Evolutionary conservation across 805 yeast species (phyloP).

Genomic region (Yarrowia keelungensis): DNA sequence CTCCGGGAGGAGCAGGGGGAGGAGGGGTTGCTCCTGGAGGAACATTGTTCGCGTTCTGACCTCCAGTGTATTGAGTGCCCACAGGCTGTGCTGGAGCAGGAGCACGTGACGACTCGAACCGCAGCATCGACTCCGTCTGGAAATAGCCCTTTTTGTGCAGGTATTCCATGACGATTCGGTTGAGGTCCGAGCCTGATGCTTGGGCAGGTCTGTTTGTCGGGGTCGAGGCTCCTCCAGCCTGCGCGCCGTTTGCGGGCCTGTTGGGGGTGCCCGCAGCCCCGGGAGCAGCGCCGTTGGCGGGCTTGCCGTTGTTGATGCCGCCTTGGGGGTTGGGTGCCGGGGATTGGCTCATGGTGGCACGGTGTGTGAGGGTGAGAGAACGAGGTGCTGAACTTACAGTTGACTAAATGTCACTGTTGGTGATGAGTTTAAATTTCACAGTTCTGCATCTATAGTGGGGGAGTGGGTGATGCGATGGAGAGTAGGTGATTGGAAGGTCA

Average conservation of each 20-base stretch:
- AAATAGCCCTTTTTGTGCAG: conserved; percentile 92
- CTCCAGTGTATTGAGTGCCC: conserved; percentile 42
- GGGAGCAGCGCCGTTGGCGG: conserved; percentile 33
- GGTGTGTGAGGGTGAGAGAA: neutral
- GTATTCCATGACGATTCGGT: conserved; percentile 90
- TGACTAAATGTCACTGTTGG: conserved; percentile 17
- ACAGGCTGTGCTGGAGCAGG: conserved; percentile 45
- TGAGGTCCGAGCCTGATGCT: conserved; percentile 68
- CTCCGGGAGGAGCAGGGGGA: conserved; percentile 39
- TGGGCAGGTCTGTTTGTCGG: conserved; percentile 31
- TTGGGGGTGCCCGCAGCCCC: conserved; percentile 35
- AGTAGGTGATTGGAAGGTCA: neutral
- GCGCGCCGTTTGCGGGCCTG: conserved; percentile 31
- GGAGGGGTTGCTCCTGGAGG: conserved; percentile 37
- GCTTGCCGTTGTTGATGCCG: conserved; percentile 35
- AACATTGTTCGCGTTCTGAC: conserved; percentile 40
- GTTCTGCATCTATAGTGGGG: neutral
- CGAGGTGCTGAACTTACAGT: conserved; percentile 12
- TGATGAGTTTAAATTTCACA: conserved; percentile 27
- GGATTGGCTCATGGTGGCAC: conserved; percentile 35
- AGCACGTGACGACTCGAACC: conserved; percentile 67
- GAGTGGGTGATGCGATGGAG: neutral
- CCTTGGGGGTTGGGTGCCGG: conserved; percentile 36
- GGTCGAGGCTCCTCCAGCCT: conserved; percentile 31
- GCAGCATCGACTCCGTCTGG: conserved; percentile 89